Conservation (phyloP, 2,329 filamentous ascomycete genomes). For the Alternaria hordeiaustralica region DNA sequence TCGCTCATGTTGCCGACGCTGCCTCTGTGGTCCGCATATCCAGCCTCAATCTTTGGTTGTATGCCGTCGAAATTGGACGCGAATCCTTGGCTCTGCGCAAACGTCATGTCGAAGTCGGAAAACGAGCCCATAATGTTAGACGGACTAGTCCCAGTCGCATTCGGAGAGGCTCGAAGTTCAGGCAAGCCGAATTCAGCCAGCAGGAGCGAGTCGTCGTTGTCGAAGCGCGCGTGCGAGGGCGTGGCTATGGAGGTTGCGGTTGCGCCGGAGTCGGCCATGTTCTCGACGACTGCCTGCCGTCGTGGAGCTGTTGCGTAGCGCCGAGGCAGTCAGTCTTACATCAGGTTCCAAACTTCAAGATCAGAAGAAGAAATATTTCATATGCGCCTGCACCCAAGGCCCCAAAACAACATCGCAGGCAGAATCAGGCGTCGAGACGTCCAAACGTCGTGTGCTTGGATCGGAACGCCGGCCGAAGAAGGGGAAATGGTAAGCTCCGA, state of each 20-base stretch:
- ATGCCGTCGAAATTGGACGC: conserved; percentile 26
- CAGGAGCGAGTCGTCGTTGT: conserved; percentile 44
- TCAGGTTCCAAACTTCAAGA: conserved; percentile 16
- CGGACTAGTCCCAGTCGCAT: conserved; percentile 31
- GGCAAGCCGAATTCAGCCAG: conserved; percentile 45
- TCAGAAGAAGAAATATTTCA: conserved; percentile 2
- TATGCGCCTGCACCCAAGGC: not conserved
- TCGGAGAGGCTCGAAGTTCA: conserved; percentile 36
- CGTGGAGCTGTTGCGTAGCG: conserved; percentile 15
- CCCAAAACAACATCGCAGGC: conserved; percentile 8
- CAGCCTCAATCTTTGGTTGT: conserved; percentile 32
- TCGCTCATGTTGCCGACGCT: conserved; percentile 44
- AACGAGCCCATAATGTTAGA: conserved; percentile 38
- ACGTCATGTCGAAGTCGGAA: conserved; percentile 41
- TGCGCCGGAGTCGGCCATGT: conserved; percentile 39
- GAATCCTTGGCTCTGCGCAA: conserved; percentile 34
- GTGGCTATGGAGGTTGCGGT: conserved; percentile 38
- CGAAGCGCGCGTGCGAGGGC: conserved; percentile 34
- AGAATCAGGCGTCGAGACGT: conserved; percentile 3
- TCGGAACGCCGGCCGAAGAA: conserved; percentile 16
- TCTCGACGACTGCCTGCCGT: conserved; percentile 28
- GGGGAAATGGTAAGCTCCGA: conserved; percentile 16
- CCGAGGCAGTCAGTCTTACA: conserved; percentile 26
- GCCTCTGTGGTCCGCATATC: conserved; percentile 36
- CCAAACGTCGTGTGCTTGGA: conserved; percentile 12